A percentile compares a stretch with the other conserved stretches of the same genome.
Evolutionary conservation across 306 rosid genomes (phyloP).

Genomic region (Rosa multiflora): DNA sequence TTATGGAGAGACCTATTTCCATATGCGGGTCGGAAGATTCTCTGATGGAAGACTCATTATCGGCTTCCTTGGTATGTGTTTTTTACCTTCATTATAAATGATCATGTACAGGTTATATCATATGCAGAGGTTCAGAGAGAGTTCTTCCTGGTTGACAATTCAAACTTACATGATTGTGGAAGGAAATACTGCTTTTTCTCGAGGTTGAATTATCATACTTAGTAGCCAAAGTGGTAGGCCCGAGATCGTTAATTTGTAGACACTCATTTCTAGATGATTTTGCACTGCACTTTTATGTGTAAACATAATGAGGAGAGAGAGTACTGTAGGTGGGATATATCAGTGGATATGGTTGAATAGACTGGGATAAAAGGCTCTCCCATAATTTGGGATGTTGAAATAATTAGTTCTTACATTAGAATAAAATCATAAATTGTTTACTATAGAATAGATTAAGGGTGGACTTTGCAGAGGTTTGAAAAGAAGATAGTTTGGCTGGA

Average conservation of each 20-base stretch:
- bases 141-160: background rate
- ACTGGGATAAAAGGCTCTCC: background rate
- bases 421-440: background rate
- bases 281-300: background rate
- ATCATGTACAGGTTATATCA: background rate
- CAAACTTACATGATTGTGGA: background rate
- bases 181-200: background rate
- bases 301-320: background rate
- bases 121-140: background rate
- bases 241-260: background rate
- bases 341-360: background rate
- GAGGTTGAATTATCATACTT: background rate
- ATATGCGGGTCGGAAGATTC: constrained; percentile 36
- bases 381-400: background rate
- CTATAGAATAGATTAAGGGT: background rate
- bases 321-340: background rate
- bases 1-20: constrained; percentile 48
- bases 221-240: background rate
- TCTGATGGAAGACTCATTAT: constrained; percentile 42
- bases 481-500: too few relatives aligned
- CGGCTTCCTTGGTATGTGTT: constrained; percentile 43
- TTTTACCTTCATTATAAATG: background rate
- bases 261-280: background rate
- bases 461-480: background rate
- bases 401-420: background rate